These are phyloP conservation scores for Penicillium psychrosexuale DNA, from an alignment of 2,329 filamentous ascomycete species.

Conservation along the genomic window DNA sequence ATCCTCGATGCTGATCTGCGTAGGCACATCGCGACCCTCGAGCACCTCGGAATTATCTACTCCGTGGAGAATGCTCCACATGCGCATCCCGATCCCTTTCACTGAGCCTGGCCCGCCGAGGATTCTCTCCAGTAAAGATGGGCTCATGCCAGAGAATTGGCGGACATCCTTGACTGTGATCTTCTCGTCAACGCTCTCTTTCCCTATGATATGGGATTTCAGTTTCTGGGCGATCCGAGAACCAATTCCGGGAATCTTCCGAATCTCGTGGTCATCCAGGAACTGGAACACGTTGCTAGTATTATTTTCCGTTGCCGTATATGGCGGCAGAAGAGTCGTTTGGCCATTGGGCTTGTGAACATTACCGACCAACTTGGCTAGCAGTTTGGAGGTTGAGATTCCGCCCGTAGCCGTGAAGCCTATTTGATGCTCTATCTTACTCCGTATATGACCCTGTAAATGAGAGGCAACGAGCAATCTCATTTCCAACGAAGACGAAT, in stretches of 20 bases:
- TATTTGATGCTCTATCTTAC: slow-evolving; percentile 67
- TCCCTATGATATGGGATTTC: slow-evolving; percentile 57
- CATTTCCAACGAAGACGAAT: slow-evolving; percentile 43
- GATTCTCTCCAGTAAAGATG: slow-evolving; percentile 64
- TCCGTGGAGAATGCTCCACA: slow-evolving; percentile 80
- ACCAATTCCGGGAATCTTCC: slow-evolving; percentile 81
- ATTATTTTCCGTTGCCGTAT: slow-evolving; percentile 34
- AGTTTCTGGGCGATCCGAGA: slow-evolving; percentile 70
- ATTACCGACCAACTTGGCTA: slow-evolving; percentile 81
- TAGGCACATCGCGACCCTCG: slow-evolving; percentile 67
- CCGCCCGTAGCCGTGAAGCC: slow-evolving; percentile 88
- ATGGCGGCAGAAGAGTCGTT: slow-evolving; percentile 73
- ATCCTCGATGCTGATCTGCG: slow-evolving; percentile 92
- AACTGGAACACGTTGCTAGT: slow-evolving; percentile 61
- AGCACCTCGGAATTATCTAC: slow-evolving; percentile 73
- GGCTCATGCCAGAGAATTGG: slow-evolving; percentile 59
- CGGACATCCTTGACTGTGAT: slow-evolving; percentile 67
- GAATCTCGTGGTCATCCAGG: slow-evolving; percentile 71
- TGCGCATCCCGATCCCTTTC: slow-evolving; percentile 65
- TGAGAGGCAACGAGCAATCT: slow-evolving; percentile 77
- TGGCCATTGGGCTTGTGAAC: slow-evolving; percentile 84
- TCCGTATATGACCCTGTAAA: slow-evolving; percentile 70
- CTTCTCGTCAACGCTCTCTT: slow-evolving; percentile 46
- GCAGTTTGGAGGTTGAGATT: slow-evolving; percentile 79
- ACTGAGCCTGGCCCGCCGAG: slow-evolving; percentile 68